Evolutionary conservation across 768 basidiomycete genomes (phyloP), one percentile per base, ranked within the genome.

Genomic region (Austroboletus festivus): DNA sequence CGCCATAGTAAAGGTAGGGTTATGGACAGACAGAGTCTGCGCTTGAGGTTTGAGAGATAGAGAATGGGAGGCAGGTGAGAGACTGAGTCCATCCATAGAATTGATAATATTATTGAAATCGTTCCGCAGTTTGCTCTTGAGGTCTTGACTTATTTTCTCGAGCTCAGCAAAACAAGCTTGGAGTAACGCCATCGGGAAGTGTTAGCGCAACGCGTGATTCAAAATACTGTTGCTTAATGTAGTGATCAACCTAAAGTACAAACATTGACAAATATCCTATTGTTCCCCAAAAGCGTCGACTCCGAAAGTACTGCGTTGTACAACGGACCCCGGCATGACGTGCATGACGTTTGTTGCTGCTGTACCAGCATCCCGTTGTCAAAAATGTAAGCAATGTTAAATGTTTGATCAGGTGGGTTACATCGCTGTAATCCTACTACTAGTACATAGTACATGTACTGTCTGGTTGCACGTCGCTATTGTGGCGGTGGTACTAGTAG

Each of bases 1-100:
- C 4, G 61, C 28, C 4, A 34, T 15, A 38, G 47, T 46, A 12
- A 55, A 59, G 1, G 48, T 12, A 1, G 44, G 5, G 13, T 9
- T 19, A 11, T n/a, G 20, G 6, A 16, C 5, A 6, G 16, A 3
- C 5, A 19, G 6, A 3, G 37, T 28, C 7, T 7, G 31, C 4
- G 16, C 16, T 15, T 13, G n/a, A 34, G 18, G 6, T 16, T 7
- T 9, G 24, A 39, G 30, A 10, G 26, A 22, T 15, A 26, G 13
- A 1, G 4, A 20, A 1, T 20, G 2, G 0, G 19, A 12, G 10
- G 7, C 13, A 18, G 37, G 9, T 12, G 50, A 50, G 11, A 48
- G 28, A 18, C n/a, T 48, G 28, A 47, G 38, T 18, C 44, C n/a
- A 5, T 19, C 31, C 31, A 34, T 16, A 35, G 11, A 3, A 18